Conservation (phyloP, 2,329 filamentous ascomycete species). For the Diaporthe amygdali region DNA sequence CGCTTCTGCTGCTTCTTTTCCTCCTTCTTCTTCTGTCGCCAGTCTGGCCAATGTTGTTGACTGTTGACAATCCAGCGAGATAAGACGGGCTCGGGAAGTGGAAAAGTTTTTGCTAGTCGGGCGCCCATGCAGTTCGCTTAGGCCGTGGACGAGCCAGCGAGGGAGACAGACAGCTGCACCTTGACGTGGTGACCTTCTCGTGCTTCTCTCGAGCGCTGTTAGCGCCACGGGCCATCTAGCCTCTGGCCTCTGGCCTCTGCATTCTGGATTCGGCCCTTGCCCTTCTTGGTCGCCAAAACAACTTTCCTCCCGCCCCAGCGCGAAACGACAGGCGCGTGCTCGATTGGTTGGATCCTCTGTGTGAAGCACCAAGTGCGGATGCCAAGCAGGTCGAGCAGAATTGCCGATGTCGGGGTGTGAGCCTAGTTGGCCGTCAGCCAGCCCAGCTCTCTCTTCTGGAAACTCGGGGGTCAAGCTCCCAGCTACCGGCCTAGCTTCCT, state of each 20-base stretch:
- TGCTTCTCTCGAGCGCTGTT: background rate
- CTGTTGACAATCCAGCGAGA: background rate
- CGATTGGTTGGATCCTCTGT: slow-evolving; percentile 17
- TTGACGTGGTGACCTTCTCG: background rate
- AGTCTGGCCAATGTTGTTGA: slow-evolving; percentile 7
- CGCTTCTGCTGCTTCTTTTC: background rate
- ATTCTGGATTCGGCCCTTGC: background rate
- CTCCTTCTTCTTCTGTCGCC: background rate
- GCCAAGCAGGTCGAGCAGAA: background rate
- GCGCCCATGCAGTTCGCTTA: slow-evolving; percentile 16
- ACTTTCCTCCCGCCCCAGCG: background rate
- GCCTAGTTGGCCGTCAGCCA: background rate
- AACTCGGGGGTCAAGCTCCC: slow-evolving; percentile 4
- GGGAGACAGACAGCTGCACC: slow-evolving; percentile 1
- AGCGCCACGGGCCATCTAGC: background rate
- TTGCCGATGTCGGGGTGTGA: slow-evolving; percentile 16
- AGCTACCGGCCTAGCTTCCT: background rate
- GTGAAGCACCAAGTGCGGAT: slow-evolving; percentile 11
- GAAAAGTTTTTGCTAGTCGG: slow-evolving; percentile 8
- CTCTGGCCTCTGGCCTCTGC: too few relatives aligned
- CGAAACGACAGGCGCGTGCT: slow-evolving; percentile 19
- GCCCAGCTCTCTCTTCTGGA: background rate
- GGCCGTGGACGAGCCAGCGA: background rate
- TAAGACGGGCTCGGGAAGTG: slow-evolving; percentile 7
- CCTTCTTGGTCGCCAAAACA: slow-evolving; percentile 10